These are phyloP conservation scores for Kluyveromyces lactis DNA, from an alignment of 805 yeast species.

Conservation along the genomic window DNA sequence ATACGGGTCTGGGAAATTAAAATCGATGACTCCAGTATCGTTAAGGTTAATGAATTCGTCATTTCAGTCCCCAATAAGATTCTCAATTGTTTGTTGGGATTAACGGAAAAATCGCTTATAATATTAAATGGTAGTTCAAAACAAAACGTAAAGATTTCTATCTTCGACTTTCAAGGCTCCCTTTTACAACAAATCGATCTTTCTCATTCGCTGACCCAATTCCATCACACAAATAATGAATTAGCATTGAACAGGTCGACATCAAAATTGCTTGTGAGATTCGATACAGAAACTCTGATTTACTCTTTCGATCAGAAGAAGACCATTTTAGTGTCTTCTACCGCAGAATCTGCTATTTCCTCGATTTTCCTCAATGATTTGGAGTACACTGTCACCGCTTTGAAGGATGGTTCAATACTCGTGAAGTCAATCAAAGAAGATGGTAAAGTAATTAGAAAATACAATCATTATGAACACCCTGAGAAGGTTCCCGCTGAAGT, in stretches of 20 bases:
- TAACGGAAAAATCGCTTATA: conserved; percentile 28
- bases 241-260: conserved; percentile 22
- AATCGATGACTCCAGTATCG: conserved; percentile 3
- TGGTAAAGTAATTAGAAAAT: conserved; percentile 8
- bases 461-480: conserved; percentile 10
- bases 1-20: conserved; percentile 15
- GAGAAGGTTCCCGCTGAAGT: neutral
- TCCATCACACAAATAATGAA: conserved; percentile 4
- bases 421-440: conserved; percentile 19
- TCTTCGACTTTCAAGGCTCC: conserved; percentile 24
- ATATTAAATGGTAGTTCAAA: conserved; percentile 16
- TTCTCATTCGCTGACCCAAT: conserved; percentile 9
- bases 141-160: conserved; percentile 10
- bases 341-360: conserved; percentile 9
- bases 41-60: conserved; percentile 4
- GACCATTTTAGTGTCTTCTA: conserved; percentile 12
- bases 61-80: conserved; percentile 8
- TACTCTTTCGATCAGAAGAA: conserved; percentile 28
- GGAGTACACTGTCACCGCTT: conserved; percentile 15
- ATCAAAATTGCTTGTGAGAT: conserved; percentile 24
- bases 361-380: conserved; percentile 11
- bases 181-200: conserved; percentile 19
- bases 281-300: conserved; percentile 13
- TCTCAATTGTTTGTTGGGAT: conserved; percentile 20
- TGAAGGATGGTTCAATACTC: conserved; percentile 18